These are phyloP conservation scores for Scheffersomyces amazonensis DNA, from an alignment of 805 yeast genomes.

Conservation along the genomic window DNA sequence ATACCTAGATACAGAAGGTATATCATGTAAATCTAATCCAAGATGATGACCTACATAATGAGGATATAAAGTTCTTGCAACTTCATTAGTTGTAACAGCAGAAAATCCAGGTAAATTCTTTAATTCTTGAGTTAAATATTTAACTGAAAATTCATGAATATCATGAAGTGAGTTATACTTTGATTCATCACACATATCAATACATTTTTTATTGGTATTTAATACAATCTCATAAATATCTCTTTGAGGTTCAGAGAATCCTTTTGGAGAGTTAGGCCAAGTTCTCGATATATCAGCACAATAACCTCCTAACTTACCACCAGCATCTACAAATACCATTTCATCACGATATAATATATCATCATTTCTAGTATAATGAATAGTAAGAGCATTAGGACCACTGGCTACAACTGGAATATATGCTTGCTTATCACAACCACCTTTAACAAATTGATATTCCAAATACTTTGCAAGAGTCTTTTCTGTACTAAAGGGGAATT, in stretches of 20 bases:
- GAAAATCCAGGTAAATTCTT: conserved; percentile 67
- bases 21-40: conserved; percentile 89
- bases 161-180: conserved; percentile 61
- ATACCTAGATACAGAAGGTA: conserved; percentile 60
- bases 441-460: conserved; percentile 76
- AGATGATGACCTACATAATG: conserved; percentile 95
- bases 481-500: conserved; percentile 58
- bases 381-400: conserved; percentile 84
- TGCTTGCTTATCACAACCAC: conserved; percentile 89
- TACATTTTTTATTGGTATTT: conserved; percentile 76
- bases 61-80: conserved; percentile 64
- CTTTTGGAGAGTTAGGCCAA: conserved; percentile 81
- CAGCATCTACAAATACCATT: conserved; percentile 90
- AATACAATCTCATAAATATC: conserved; percentile 89
- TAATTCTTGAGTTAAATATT: conserved; percentile 58
- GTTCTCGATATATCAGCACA: conserved; percentile 95
- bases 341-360: conserved; percentile 75
- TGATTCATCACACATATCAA: conserved; percentile 59
- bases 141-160: conserved; percentile 69
- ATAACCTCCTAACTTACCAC: conserved; percentile 91
- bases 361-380: conserved; percentile 92
- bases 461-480: conserved; percentile 74
- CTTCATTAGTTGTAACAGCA: conserved; percentile 48
- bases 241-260: conserved; percentile 72
- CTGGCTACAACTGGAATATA: conserved; percentile 97